These are phyloP conservation scores for Paraphoma sp. DNA, from an alignment of 2,329 filamentous ascomycete genomes.

Conservation along the genomic window DNA sequence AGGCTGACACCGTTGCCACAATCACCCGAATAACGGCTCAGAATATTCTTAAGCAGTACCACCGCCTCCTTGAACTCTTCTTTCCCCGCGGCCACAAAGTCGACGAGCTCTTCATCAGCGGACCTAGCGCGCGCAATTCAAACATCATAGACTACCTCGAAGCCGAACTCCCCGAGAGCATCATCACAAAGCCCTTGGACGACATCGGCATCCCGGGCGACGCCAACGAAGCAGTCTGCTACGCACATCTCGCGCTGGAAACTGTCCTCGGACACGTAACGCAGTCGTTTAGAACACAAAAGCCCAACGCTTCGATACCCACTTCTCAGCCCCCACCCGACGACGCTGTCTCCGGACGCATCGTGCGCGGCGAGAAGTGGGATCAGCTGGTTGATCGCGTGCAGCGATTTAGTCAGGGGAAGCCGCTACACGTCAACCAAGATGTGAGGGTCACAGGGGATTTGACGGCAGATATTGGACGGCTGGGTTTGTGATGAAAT, in stretches of 20 bases:
- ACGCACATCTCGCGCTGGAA: constrained; percentile 68
- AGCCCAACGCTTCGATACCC: neutral
- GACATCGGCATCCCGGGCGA: constrained; percentile 63
- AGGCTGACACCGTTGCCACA: constrained; percentile 64
- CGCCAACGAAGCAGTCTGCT: constrained; percentile 66
- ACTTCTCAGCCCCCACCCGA: neutral
- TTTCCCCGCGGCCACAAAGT: constrained; percentile 47
- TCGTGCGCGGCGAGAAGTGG: constrained; percentile 25
- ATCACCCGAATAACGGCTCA: constrained; percentile 66
- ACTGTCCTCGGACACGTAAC: constrained; percentile 39
- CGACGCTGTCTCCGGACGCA: constrained; percentile 8
- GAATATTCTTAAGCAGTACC: constrained; percentile 61
- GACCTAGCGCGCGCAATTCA: constrained; percentile 64
- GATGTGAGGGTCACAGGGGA: constrained; percentile 9
- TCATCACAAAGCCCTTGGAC: constrained; percentile 61
- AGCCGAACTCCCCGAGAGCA: constrained; percentile 54
- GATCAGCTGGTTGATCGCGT: constrained; percentile 10
- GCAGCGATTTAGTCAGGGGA: constrained; percentile 19
- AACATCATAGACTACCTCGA: constrained; percentile 64
- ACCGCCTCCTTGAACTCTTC: constrained; percentile 54
- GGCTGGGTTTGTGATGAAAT: neutral
- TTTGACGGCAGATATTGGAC: constrained; percentile 5
- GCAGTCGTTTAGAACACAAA: too few relatives aligned
- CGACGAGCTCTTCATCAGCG: constrained; percentile 67
- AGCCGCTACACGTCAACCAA: constrained; percentile 2